These are phyloP conservation scores for Candida tallmaniae DNA, from an alignment of 805 yeast genomes.

Conservation along the genomic window DNA sequence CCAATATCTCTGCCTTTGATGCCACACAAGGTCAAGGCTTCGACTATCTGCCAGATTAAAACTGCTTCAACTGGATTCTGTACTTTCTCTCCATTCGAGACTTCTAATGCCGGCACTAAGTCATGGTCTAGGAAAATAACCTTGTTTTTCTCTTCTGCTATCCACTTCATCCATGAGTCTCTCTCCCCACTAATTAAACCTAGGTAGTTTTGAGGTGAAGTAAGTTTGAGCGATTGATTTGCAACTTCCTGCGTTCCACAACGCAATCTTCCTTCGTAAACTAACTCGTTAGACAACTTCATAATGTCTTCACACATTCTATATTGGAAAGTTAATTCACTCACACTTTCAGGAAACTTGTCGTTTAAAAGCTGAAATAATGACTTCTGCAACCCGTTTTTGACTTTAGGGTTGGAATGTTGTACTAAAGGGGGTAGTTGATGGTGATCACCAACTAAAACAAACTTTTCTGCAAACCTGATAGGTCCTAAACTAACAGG, in stretches of 20 bases:
- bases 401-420: slow-evolving; percentile 55
- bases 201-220: slow-evolving; percentile 25
- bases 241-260: slow-evolving; percentile 73
- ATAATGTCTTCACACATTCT: slow-evolving; percentile 90
- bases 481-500: slow-evolving; percentile 91
- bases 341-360: slow-evolving; percentile 67
- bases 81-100: slow-evolving; percentile 54
- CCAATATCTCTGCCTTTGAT: slow-evolving; percentile 63
- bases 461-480: slow-evolving; percentile 68
- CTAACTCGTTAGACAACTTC: slow-evolving; percentile 72
- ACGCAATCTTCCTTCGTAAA: slow-evolving; percentile 69
- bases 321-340: slow-evolving; percentile 76
- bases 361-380: slow-evolving; percentile 74
- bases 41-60: slow-evolving; percentile 58
- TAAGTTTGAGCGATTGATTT: slow-evolving; percentile 49
- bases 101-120: slow-evolving; percentile 53
- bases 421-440: slow-evolving; percentile 89
- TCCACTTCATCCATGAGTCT: slow-evolving; percentile 51
- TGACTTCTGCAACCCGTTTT: slow-evolving; percentile 63
- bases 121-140: slow-evolving; percentile 86
- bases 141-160: slow-evolving; percentile 49
- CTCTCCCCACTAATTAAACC: slow-evolving; percentile 7
- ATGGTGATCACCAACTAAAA: slow-evolving; percentile 94
- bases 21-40: slow-evolving; percentile 55
- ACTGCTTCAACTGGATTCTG: slow-evolving; percentile 73